Base-by-base conservation (phyloP, 768 basidiomycete genomes). In the Lentinula sp. region DNA sequence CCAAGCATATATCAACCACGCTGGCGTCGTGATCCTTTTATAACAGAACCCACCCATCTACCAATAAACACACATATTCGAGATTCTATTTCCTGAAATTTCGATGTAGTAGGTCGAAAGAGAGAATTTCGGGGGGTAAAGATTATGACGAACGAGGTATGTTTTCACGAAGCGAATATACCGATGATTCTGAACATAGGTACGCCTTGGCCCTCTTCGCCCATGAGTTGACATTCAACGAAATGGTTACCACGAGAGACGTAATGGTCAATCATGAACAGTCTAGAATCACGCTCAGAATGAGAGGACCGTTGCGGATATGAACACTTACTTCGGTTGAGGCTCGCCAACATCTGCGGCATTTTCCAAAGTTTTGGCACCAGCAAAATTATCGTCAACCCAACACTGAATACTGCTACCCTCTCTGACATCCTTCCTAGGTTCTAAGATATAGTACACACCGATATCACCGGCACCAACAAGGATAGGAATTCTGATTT, bases 361-460 rank as follows among this genome's bases (percentile, higher is more conserved):
- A 68, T 98, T 95, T 71, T 86, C 84, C 61, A 98, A 79, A 45
- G 86, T 80, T 62, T 84, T 84, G 33, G 85, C 87, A 4, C 97
- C 96, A 0, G 67, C 74, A 64, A 86, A 84, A 70, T 99, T 99
- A 72, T 99, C 95, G 72, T 99, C 97, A 36, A 99, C 97, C 96
- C 96, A 98, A 71, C 97, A 98, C 67, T 91, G 85, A 3, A 95
- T 78, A 57, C 82, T 80, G 66, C 87, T 86, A 36, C 91, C 89
- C 62, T 83, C 77, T 5, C 83, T 86, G 39, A 85, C 77, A 16
- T 76, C 70, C 28, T 67, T 68, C 53, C 79, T 74, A 10, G 92
- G 88, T 63, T 94, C 93, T 70, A 83, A 83, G 36, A 98, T 62
- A 73, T 87, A 97, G 74, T 98, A 98, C 8, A 99, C 80, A 41